Evolutionary conservation across 2,329 filamentous ascomycete genomes (phyloP), one percentile per base, ranked within the genome.

Genomic region (Ceratocystis huliohia): DNA sequence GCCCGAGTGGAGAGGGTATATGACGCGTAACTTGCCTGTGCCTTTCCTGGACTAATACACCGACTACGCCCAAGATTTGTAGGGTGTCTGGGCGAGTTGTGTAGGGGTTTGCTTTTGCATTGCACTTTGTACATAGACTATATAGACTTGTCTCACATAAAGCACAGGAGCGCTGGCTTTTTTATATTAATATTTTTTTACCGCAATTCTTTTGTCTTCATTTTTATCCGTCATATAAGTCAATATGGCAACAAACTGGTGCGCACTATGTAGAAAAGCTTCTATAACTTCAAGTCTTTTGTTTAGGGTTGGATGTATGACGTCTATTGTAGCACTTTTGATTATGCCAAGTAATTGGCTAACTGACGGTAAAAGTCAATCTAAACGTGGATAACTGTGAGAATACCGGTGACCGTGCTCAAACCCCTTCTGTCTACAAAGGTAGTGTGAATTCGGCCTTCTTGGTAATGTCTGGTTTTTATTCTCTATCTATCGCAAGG

Each of bases 1-100:
- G 61, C 82, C 83, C 0, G 74, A 75, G 66, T 86, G 82, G 82
- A 74, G 77, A 2, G 81, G 78, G 1, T 83, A 83, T 69, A 72
- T 79, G 61, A 72, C 73, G 65, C 76, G 76, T 48, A 80, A 80
- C 53, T 70, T 81, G 2, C 79, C 80, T 0, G 72, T 75, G 10
- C 73, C 74, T 15, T 72, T 74, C 41, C 73, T 67, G 68, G 67
- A 68, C 37, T 46, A 68, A 46, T 59, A 17, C 15, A n/a, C 53
- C 1, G 37, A n/a, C 37, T 8, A 20, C 59, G 6, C 50, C 33
- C 10, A 17, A 1, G 1, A 8, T 6, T 2, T 10, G 28, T 15
- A 10, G 3, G 61, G 64, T 64, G 50, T 61, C 37, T 64, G 56
- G 63, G 46, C 28, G 28, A 33, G 46, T 15, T 30, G 63, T 30